phyloP scores from a whole-genome alignment of 352 stramenopile genomes.

The Blastocystis sp. region DNA sequence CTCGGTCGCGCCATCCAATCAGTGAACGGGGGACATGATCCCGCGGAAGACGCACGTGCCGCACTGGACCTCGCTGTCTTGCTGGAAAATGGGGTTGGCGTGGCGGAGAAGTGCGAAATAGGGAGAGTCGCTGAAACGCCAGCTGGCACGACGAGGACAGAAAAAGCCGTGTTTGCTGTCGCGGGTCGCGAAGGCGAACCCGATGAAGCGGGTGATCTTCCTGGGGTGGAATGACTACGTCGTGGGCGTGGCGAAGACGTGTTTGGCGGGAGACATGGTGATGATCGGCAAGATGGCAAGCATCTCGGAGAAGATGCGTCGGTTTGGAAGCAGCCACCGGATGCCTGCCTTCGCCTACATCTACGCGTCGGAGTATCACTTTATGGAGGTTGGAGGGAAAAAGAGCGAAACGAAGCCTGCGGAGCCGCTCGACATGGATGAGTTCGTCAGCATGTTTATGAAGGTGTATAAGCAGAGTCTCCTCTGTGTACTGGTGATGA shows the following conservation, averaged over 20 bases:
- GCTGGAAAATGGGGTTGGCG: not conserved
- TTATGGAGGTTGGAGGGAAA: not conserved
- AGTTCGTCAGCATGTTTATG: not conserved
- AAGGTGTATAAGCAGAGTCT: not conserved
- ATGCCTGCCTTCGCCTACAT: not conserved
- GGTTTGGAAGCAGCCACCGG: not conserved
- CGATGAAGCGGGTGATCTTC: not conserved
- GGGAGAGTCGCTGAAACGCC: not conserved
- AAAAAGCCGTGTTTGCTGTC: not conserved
- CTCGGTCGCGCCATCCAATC: conserved; percentile 7
- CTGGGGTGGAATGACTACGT: conserved; percentile 53
- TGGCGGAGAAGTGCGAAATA: not conserved
- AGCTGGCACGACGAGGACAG: not conserved
- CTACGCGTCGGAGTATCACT: conserved; percentile 35
- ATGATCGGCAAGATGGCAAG: not conserved
- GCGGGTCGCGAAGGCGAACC: conserved; percentile 24
- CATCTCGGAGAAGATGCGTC: not conserved
- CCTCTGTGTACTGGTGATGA: conserved; percentile 43
- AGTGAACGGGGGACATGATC: not conserved
- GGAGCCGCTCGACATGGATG: not conserved
- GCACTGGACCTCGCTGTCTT: conserved; percentile 14
- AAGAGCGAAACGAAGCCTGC: not conserved
- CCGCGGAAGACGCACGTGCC: conserved; percentile 4
- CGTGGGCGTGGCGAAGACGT: conserved; percentile 19
- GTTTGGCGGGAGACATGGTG: conserved; percentile 31